phyloP scores from a whole-genome alignment of 2,329 filamentous ascomycete species.

The Mariannaea elegans region DNA sequence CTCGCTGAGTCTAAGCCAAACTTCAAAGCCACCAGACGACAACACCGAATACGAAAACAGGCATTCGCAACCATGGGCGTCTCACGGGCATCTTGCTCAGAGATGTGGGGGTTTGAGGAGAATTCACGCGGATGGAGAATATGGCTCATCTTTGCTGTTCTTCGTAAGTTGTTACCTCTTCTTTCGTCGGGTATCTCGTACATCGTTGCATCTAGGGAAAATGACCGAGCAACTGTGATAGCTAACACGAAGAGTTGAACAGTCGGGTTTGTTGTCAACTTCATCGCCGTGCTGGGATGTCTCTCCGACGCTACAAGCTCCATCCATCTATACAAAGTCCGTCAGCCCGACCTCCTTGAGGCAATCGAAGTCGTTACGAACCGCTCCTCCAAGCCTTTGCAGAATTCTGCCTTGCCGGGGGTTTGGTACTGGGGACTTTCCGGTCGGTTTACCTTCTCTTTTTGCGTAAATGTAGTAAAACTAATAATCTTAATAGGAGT shows the following conservation, averaged over 20 bases:
- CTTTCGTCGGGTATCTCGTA: background rate
- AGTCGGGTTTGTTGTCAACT: constrained; percentile 29
- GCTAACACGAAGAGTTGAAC: background rate
- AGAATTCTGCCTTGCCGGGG: constrained; percentile 15
- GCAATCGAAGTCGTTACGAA: constrained; percentile 15
- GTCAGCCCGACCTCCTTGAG: constrained; percentile 13
- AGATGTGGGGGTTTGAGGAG: constrained; percentile 29
- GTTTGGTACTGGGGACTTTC: constrained; percentile 27
- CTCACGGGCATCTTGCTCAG: constrained; percentile 19
- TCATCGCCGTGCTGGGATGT: constrained; percentile 26
- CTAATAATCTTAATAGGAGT: constrained; percentile 2
- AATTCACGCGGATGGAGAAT: constrained; percentile 26
- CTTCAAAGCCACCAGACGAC: too few species aligned
- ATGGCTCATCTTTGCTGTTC: constrained; percentile 29
- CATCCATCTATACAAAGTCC: constrained; percentile 25
- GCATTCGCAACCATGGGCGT: too few species aligned
- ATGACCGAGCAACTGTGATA: too few species aligned
- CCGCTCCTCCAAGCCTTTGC: background rate
- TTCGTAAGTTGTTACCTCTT: constrained; percentile 17
- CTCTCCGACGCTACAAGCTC: constrained; percentile 20
- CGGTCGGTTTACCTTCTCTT: background rate
- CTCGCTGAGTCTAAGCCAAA: too few species aligned
- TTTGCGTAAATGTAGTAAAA: too few species aligned
- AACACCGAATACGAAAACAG: too few species aligned
- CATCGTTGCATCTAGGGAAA: too few species aligned